Base-by-base conservation (phyloP, 2,329 filamentous ascomycete genomes). In the Penicillium palitans region DNA sequence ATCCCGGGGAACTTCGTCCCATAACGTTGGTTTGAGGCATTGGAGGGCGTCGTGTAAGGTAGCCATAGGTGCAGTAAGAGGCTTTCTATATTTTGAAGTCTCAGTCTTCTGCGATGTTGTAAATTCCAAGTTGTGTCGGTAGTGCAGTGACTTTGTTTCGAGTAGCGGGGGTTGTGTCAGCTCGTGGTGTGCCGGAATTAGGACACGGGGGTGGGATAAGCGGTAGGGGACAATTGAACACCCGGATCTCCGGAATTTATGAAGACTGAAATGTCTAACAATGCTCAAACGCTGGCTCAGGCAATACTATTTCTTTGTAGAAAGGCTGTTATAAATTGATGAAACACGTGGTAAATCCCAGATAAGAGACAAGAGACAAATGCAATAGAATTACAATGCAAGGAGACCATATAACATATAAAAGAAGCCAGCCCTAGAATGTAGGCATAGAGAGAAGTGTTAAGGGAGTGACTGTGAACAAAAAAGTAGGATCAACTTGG, bases 31-130 rank as follows among this genome's bases (percentile, higher is more conserved):
- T 35, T 79, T 78, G 40, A 90, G 80, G 37, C 79, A 78, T 70
- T 80, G 78, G 52, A 89, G 77, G 10, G 86, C 83, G 59, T 84
- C 80, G 66, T 89, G 85, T 55, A 87, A 79, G 57, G 76, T 76
- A 41, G 80, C 76, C 84, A 88, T 87, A 58, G 24, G 13, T n/a
- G 39, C 25, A 17, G 10, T n/a, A 5, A n/a, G 27, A 39, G 2
- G 2, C 6, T 15, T 10, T 2, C 31, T 17, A 15, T 24, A 12
- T 6, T 12, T n/a, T 7, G 5, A 19, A 12, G 6, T n/a, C 12
- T 0, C 8, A 13, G 13, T 8, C n/a, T 27, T 40, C 35, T 12
- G 42, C 19, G 24, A 13, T 51, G 12, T 19, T 31, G 21, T 17
- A n/a, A 27, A 12, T n/a, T 29, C 13, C 9, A 25, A 24, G 5